phyloP scores from a whole-genome alignment of 192 early-diverging fungal species.

The Chytriomyces sp. region DNA sequence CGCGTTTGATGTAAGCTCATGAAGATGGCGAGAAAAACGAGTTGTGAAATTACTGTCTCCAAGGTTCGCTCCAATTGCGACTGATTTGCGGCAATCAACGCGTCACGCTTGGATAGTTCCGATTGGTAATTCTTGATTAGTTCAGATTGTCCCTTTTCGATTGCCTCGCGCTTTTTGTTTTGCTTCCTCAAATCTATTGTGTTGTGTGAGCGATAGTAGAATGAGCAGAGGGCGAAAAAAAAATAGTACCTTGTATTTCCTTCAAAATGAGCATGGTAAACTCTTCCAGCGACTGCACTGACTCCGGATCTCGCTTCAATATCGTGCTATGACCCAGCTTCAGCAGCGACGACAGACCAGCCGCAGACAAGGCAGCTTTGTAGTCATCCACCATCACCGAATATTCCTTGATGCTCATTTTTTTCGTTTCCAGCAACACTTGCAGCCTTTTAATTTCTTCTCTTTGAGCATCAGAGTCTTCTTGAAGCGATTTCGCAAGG shows the following conservation, averaged over 20 bases:
- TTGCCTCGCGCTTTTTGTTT: neutral
- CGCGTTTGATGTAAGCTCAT: neutral
- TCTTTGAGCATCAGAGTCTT: neutral
- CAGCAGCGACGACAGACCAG: neutral
- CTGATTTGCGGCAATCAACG: neutral
- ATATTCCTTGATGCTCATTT: neutral
- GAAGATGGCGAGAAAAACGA: neutral
- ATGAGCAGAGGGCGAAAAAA: neutral
- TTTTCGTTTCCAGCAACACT: neutral
- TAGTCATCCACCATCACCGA: neutral
- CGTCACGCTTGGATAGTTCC: neutral
- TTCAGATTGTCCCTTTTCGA: neutral
- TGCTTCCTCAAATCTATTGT: conserved; percentile 7
- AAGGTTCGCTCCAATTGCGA: neutral
- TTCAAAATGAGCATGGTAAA: neutral
- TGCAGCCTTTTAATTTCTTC: neutral
- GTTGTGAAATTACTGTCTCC: neutral
- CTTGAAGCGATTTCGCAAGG: neutral
- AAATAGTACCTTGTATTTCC: neutral
- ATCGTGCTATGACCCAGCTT: neutral
- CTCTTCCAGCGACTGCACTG: neutral
- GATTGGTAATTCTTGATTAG: conserved; percentile 5
- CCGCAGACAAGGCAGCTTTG: neutral
- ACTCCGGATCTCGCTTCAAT: neutral
- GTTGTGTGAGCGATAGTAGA: neutral